phyloP scores from a whole-genome alignment of 2,329 filamentous ascomycete species.

The Aspergillus sp. region DNA sequence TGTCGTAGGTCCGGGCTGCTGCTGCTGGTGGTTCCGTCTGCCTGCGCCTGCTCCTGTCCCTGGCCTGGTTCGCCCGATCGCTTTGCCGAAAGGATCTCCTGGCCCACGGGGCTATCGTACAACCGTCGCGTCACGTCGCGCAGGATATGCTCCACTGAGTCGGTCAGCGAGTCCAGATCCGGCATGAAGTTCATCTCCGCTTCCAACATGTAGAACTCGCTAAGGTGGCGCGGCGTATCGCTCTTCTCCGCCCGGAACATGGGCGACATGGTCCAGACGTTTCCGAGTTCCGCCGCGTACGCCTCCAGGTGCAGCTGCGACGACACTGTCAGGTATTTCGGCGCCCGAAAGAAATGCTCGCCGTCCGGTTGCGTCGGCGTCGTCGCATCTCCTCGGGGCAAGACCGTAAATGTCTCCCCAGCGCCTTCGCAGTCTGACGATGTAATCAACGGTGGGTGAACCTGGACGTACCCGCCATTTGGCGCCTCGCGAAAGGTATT shows the following conservation, averaged over 20 bases:
- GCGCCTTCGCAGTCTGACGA: slow-evolving; percentile 97
- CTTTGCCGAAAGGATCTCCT: slow-evolving; percentile 55
- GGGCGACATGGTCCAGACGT: slow-evolving; percentile 91
- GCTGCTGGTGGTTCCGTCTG: too few relatives aligned
- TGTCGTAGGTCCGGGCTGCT: slow-evolving; percentile 53
- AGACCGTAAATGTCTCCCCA: slow-evolving; percentile 83
- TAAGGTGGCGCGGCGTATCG: slow-evolving; percentile 89
- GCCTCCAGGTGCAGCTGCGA: slow-evolving; percentile 93
- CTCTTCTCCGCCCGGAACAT: slow-evolving; percentile 92
- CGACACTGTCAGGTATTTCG: slow-evolving; percentile 96
- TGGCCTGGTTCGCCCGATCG: slow-evolving; percentile 42
- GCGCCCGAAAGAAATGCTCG: slow-evolving; percentile 72
- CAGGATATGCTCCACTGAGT: slow-evolving; percentile 77
- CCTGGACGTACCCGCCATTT: slow-evolving; percentile 62
- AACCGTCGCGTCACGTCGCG: slow-evolving; percentile 55
- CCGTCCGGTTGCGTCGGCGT: slow-evolving; percentile 31
- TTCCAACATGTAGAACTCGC: slow-evolving; percentile 99
- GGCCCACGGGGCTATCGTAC: slow-evolving; percentile 50
- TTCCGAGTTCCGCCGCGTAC: slow-evolving; percentile 79
- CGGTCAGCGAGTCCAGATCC: slow-evolving; percentile 69
- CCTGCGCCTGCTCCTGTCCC: slow-evolving; percentile 22
- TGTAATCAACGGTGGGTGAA: slow-evolving; percentile 90
- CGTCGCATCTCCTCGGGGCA: slow-evolving; percentile 41
- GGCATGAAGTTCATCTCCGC: slow-evolving; percentile 81
- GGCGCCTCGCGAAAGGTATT: slow-evolving; percentile 68